Evolutionary conservation across 148 eudicot genomes (phyloP), one percentile per base, ranked within the genome.

Genomic region (Silene uniflora): DNA sequence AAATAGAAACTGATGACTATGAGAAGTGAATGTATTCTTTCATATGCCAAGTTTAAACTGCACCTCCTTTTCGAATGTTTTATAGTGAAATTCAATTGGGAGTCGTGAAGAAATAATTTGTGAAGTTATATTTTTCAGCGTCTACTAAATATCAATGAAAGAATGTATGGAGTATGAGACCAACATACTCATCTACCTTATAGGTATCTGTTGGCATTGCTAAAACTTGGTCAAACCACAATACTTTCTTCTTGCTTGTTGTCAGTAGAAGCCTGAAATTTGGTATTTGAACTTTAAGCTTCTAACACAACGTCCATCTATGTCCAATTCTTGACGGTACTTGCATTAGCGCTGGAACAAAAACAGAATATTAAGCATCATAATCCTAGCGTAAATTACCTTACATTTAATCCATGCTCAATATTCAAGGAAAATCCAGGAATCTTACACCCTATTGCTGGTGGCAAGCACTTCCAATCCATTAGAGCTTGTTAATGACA

Each of bases 191-290:
- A n/a, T n/a, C n/a, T 39, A 89, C 98, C 96, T 89, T 87, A 84
- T 86, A 85, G 62, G 98, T 92, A 81, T 89, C 90, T 59, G 87
- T 74, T 71, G 98, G 97, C 96, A 95, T 88, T 35, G 82, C 89
- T 42, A 97, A 95, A 7, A 95, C 92, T 86, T 95, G 98, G 84
- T 95, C 98, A 70, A 95, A 84, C 97, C 97, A 94, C 71, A 88
- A 62, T 13, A 81, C 85, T 71, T 93, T 88, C 74, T 83, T 88
- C 61, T 66, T 85, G 44, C 77, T 83, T n/a, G 96, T 92, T 58
- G 93, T 95, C 77, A 95, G 72, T 66, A 92, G 92, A 82, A 95
- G 87, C 82, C 96, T 89, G 80, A 96, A 77, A 67, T 89, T 86
- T 76, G n/a, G 81, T 64, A 73, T 88, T 80, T 13, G 92, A 90